phyloP scores from a whole-genome alignment of 495 filamentous ascomycete genomes.

The Massariosphaeria phaeospora region DNA sequence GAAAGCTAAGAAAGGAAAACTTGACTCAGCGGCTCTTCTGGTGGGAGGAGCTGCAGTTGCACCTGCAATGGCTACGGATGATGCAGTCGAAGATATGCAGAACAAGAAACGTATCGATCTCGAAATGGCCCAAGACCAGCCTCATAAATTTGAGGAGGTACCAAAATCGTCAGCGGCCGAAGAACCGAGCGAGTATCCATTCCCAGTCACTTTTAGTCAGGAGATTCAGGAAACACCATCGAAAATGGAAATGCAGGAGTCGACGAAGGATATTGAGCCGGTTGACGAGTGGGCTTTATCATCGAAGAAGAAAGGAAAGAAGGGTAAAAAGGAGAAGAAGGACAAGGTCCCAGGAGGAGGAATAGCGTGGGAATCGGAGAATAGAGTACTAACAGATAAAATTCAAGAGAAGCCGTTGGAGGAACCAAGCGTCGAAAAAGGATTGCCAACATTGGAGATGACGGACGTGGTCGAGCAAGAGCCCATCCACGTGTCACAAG shows the following conservation, averaged over 20 bases:
- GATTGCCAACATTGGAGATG: background rate
- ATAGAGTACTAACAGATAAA: background rate
- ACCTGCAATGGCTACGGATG: background rate
- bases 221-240: background rate
- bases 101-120: background rate
- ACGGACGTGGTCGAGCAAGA: background rate
- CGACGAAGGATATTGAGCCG: background rate
- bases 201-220: background rate
- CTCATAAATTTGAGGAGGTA: slow-evolving; percentile 11
- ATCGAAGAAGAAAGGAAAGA: slow-evolving; percentile 33
- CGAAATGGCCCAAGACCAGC: background rate
- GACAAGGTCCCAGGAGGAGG: too few relatives aligned
- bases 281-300: slow-evolving; percentile 10
- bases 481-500: slow-evolving; percentile 16
- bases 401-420: background rate
- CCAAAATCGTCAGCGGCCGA: background rate
- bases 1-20: slow-evolving; percentile 32
- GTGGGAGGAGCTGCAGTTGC: slow-evolving; percentile 9
- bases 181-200: slow-evolving; percentile 15
- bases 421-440: slow-evolving; percentile 1
- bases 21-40: background rate
- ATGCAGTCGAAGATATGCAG: background rate
- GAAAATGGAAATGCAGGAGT: background rate
- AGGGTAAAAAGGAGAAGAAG: slow-evolving; percentile 28
- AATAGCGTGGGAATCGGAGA: slow-evolving; percentile 5